A percentile compares a stretch with the other conserved stretches of the same genome.
These are phyloP conservation scores for Globisporangium orthogonon DNA, from an alignment of 352 stramenopile genomes.

Conservation along the genomic window DNA sequence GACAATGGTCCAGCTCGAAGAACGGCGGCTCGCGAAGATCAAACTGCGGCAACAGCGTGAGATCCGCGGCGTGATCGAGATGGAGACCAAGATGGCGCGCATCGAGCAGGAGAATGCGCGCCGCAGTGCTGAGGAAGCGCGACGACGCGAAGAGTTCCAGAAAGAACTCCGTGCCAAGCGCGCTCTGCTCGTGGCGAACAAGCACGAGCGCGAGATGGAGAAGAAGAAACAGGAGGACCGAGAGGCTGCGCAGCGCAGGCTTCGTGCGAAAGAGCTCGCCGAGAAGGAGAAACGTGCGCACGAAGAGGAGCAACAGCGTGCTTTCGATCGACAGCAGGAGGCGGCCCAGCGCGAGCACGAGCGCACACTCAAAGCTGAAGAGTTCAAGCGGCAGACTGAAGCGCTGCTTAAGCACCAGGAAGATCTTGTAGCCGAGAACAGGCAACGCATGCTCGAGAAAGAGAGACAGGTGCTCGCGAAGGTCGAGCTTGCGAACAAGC, in stretches of 20 bases:
- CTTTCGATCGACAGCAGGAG: slow-evolving; percentile 30
- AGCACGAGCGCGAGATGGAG: slow-evolving; percentile 51
- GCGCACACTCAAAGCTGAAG: slow-evolving; percentile 58
- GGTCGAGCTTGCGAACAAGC: slow-evolving; percentile 45
- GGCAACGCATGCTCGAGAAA: slow-evolving; percentile 54
- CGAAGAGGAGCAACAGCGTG: slow-evolving; percentile 35
- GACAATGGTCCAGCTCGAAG: slow-evolving; percentile 60
- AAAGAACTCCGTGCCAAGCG: slow-evolving; percentile 40
- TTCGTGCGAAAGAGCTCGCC: slow-evolving; percentile 35
- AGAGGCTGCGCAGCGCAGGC: slow-evolving; percentile 36
- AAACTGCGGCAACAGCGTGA: slow-evolving; percentile 69
- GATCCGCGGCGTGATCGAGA: slow-evolving; percentile 70
- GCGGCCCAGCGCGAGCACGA: slow-evolving; percentile 44
- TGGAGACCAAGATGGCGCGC: slow-evolving; percentile 63
- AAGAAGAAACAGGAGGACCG: slow-evolving; percentile 61
- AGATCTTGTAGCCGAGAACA: slow-evolving; percentile 36
- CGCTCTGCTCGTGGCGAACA: slow-evolving; percentile 39
- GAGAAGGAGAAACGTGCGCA: slow-evolving; percentile 40
- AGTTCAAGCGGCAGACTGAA: slow-evolving; percentile 57
- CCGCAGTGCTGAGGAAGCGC: slow-evolving; percentile 41
- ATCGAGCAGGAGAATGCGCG: slow-evolving; percentile 57
- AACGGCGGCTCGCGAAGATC: slow-evolving; percentile 51
- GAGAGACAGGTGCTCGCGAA: slow-evolving; percentile 53
- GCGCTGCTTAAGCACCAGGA: slow-evolving; percentile 61
- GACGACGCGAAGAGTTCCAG: slow-evolving; percentile 52